A percentile compares a stretch with the other conserved stretches of the same genome.
Conservation (phyloP, 148 eudicot genomes). For the Selenicereus undatus region DNA sequence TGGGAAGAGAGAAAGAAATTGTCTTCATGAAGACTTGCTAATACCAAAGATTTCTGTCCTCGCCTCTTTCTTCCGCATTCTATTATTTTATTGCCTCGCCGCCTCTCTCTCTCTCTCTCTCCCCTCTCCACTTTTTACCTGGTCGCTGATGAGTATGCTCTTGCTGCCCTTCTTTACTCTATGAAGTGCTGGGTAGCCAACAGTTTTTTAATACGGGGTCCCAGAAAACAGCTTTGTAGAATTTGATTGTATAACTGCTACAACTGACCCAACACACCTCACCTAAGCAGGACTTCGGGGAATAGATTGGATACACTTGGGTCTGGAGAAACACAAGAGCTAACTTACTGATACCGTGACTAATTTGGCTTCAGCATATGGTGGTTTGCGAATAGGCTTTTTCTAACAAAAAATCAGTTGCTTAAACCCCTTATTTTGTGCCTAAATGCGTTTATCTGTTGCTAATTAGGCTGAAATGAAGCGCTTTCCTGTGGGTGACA, state of each 20-base stretch:
- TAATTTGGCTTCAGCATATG: neutral
- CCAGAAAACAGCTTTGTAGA: neutral
- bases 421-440: neutral
- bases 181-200: too few relatives aligned
- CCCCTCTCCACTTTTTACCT: too few relatives aligned
- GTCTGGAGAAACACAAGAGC: neutral
- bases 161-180: too few relatives aligned
- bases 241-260: neutral
- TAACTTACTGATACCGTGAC: neutral
- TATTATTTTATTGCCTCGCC: too few relatives aligned
- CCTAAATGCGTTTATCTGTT: neutral
- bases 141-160: too few relatives aligned
- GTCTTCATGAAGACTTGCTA: too few relatives aligned
- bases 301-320: neutral
- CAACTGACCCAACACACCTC: neutral
- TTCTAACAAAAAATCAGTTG: neutral
- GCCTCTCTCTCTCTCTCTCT: too few relatives aligned
- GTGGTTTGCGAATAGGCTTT: neutral
- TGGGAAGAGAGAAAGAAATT: too few relatives aligned
- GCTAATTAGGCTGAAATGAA: conserved; percentile 88
- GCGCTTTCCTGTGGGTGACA: conserved; percentile 53
- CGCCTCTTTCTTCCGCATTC: too few relatives aligned
- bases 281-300: neutral
- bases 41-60: too few relatives aligned
- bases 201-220: neutral